Conservation (phyloP, 768 basidiomycete genomes). For the Kwoniella europaea region DNA sequence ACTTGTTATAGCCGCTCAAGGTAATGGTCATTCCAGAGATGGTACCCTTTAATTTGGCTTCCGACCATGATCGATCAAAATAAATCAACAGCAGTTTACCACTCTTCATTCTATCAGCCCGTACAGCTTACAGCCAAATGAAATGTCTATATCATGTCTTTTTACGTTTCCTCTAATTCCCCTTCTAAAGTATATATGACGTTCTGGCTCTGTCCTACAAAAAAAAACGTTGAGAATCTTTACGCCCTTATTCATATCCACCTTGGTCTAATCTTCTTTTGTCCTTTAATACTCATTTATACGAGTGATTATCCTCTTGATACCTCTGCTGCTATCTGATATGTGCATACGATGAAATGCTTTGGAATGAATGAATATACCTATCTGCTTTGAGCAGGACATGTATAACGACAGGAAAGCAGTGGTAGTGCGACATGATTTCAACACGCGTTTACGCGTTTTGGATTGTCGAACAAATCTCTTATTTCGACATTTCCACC, state of each 20-base stretch:
- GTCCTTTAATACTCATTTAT: not conserved
- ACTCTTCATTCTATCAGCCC: not conserved
- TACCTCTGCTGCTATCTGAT: not conserved
- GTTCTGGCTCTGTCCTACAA: not conserved
- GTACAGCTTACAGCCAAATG: not conserved
- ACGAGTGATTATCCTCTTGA: not conserved
- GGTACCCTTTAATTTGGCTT: constrained; percentile 10
- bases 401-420: not conserved
- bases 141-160: constrained; percentile 18
- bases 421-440: not conserved
- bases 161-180: constrained; percentile 5
- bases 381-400: not conserved
- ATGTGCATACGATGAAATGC: constrained; percentile 5
- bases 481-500: not conserved
- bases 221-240: too few relatives aligned
- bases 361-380: constrained; percentile 4
- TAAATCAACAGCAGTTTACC: not conserved
- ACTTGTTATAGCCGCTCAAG: constrained; percentile 16
- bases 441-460: not conserved
- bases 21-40: constrained; percentile 22
- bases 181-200: not conserved
- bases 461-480: not conserved
- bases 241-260: not conserved
- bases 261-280: not conserved
- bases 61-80: not conserved